Evolutionary conservation across 2,329 filamentous ascomycete species (phyloP).

Genomic region (Ascochyta pisi): DNA sequence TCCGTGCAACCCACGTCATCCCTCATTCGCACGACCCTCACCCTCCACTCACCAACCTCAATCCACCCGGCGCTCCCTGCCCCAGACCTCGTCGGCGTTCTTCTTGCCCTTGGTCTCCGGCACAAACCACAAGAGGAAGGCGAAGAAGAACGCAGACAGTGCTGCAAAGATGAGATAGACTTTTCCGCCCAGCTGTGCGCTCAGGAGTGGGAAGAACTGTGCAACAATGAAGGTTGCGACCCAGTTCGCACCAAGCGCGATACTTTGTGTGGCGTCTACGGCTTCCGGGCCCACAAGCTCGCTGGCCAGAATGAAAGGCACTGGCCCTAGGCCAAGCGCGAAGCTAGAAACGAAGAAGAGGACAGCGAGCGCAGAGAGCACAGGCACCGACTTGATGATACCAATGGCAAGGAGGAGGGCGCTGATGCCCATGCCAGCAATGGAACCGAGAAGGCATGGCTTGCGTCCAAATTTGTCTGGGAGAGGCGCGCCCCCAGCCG

Average conservation of each 20-base stretch:
- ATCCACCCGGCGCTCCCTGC: constrained; percentile 58
- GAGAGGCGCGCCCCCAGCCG: constrained; percentile 79
- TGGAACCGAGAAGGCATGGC: constrained; percentile 80
- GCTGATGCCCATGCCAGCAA: constrained; percentile 81
- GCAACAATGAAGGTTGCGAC: constrained; percentile 89
- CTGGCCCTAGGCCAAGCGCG: constrained; percentile 86
- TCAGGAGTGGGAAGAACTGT: constrained; percentile 91
- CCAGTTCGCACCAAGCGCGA: constrained; percentile 87
- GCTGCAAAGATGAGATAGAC: constrained; percentile 92
- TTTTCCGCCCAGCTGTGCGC: constrained; percentile 78
- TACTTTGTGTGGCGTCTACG: constrained; percentile 88
- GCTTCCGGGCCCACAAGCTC: constrained; percentile 91
- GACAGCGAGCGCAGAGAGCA: constrained; percentile 81
- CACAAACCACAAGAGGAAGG: constrained; percentile 76
- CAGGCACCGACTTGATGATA: constrained; percentile 74
- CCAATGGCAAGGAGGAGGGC: constrained; percentile 80
- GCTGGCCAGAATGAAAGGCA: constrained; percentile 91
- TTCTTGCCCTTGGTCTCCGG: constrained; percentile 90
- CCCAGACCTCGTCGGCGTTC: constrained; percentile 91
- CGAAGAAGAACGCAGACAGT: constrained; percentile 70
- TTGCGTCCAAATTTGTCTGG: constrained; percentile 90
- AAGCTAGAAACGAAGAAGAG: constrained; percentile 89
- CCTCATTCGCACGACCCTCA: constrained; percentile 10
- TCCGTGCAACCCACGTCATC: constrained; percentile 9
- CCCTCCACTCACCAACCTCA: constrained; percentile 14